Evolutionary conservation across 2,329 filamentous ascomycete genomes (phyloP), one percentile per base, ranked within the genome.

Genomic region (Ceratocystis harringtonii): DNA sequence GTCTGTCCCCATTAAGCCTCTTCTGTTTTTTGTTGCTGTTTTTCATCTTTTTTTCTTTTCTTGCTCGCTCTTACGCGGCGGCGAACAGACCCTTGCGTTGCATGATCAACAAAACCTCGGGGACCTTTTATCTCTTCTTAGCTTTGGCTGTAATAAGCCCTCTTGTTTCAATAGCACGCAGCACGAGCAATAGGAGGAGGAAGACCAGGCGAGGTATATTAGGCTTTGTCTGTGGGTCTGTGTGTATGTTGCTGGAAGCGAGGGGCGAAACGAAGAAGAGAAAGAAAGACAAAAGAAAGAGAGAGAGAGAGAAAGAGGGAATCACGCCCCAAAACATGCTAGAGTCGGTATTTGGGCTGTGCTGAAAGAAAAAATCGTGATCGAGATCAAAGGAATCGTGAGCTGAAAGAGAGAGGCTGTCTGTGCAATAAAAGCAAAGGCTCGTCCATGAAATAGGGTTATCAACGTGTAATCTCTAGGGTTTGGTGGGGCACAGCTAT

Each of bases 41-140:
- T 10, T 12, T 50, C 17, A 22, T 6, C 19, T 4, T 50, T n/a
- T 50, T 22, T n/a, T 25, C 22, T 8, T 48, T n/a, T 50, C 15
- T 10, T 50, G n/a, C 0, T 12, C 52, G 52, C 52, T 30, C 52
- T 57, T 30, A 57, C 52, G 52, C 52, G 52, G 52, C 25, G 52
- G 52, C 52, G 52, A 57, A 57, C 52, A 57, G 52, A 57, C 52
- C 52, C 52, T 57, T 57, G 52, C 52, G 52, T 57, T 57, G 52
- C 52, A 57, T 57, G 52, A 57, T 57, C 52, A 57, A 28, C 52
- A 57, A 57, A 57, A n/a, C 48, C 19, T 50, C 22, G 45, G 17
- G 44, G 44, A 3, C 36, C 45, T 50, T 50, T 19, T 28, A 6
- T 57, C 52, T 28, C 8, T 28, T 57, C 52, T 28, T 57, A 30